Evolutionary conservation across 2,329 filamentous ascomycete species (phyloP).

Genomic region (Cladosporium sp.): DNA sequence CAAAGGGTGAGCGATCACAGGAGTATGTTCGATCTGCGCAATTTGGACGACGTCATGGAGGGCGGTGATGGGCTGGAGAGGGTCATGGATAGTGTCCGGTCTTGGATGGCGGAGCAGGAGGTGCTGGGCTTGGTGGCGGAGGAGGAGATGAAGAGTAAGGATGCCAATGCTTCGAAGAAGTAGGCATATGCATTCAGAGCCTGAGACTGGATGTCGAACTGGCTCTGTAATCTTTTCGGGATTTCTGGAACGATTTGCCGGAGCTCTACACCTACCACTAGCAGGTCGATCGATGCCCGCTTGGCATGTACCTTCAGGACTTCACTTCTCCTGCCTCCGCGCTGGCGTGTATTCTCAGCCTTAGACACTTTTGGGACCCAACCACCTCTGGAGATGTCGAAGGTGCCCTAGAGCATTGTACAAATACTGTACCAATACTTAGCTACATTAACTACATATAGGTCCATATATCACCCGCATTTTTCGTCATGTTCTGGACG

Average conservation of each 20-base stretch:
- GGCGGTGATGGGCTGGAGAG: slow-evolving; percentile 69
- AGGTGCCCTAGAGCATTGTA: no score
- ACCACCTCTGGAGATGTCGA: no score
- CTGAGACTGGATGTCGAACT: no score
- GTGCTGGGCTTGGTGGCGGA: slow-evolving; percentile 58
- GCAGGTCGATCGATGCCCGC: background rate
- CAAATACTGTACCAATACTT: no score
- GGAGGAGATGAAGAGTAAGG: slow-evolving; percentile 23
- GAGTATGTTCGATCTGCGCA: slow-evolving; percentile 73
- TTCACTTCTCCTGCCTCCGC: no score
- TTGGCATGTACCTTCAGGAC: background rate
- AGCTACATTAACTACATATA: no score
- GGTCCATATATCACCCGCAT: no score
- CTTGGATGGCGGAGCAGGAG: slow-evolving; percentile 72
- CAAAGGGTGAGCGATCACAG: slow-evolving; percentile 87
- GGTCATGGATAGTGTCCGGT: slow-evolving; percentile 72
- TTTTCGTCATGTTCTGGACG: no score
- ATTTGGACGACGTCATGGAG: slow-evolving; percentile 73
- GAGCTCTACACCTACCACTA: background rate
- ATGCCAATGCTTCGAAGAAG: slow-evolving; percentile 3
- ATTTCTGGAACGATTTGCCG: no score
- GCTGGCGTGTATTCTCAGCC: no score
- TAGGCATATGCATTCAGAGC: background rate
- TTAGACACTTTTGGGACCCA: no score
- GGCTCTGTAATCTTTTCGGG: no score